Evolutionary conservation across 768 basidiomycete genomes (phyloP).

Genomic region (Lactarius sanguifluus): DNA sequence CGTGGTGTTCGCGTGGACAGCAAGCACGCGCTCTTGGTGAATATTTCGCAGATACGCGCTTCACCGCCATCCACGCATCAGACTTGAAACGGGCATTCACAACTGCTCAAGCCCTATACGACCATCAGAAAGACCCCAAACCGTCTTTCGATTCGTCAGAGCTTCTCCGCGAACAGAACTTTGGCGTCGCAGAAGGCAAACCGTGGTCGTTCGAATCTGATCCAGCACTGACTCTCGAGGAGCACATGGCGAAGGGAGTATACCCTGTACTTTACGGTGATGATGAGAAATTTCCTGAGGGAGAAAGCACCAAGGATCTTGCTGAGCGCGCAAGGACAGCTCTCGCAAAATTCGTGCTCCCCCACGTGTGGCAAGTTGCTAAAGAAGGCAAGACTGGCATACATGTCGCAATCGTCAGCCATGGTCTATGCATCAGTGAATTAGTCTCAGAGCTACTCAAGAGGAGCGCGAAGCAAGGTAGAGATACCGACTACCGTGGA

Average conservation of each 20-base stretch:
- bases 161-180: conserved; percentile 66
- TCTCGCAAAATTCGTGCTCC: conserved; percentile 53
- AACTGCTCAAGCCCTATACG: conserved; percentile 58
- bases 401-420: conserved; percentile 70
- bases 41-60: conserved; percentile 46
- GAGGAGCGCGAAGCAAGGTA: conserved; percentile 39
- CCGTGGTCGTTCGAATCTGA: conserved; percentile 40
- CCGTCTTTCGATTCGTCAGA: conserved; percentile 49
- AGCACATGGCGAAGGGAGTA: conserved; percentile 51
- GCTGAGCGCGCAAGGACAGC: conserved; percentile 51
- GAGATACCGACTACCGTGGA: conserved; percentile 45
- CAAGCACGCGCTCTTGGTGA: conserved; percentile 49
- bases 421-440: conserved; percentile 63
- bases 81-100: conserved; percentile 60
- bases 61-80: conserved; percentile 64
- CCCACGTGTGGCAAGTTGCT: conserved; percentile 49
- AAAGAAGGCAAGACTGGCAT: conserved; percentile 41
- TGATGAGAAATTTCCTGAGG: conserved; percentile 59
- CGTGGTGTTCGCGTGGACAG: conserved; percentile 22
- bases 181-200: conserved; percentile 69
- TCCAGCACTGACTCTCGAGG: conserved; percentile 35
- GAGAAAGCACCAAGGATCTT: conserved; percentile 71
- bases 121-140: conserved; percentile 47
- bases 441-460: conserved; percentile 52
- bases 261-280: conserved; percentile 52